phyloP scores from a whole-genome alignment of 176 grass and related monocot species.

The Areca catechu region DNA sequence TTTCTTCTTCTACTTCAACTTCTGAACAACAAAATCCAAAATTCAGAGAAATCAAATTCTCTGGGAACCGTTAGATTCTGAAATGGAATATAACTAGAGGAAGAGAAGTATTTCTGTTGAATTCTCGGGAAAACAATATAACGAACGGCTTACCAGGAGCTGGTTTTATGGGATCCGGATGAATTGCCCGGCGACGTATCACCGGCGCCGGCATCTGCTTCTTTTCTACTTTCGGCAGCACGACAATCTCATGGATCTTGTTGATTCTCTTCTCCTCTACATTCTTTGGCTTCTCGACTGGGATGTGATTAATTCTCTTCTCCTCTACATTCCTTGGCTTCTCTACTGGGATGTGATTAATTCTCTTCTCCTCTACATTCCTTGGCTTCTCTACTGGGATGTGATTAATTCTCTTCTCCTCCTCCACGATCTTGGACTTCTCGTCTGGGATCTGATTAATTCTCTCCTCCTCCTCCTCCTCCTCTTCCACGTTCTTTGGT shows the following conservation, averaged over 20 bases:
- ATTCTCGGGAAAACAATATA: no score
- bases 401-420: conserved; percentile 16
- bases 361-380: conserved; percentile 31
- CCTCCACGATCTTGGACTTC: background rate
- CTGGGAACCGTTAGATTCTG: no score
- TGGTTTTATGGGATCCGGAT: conserved; percentile 26
- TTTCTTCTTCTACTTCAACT: conserved; percentile 58
- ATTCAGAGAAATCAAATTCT: background rate
- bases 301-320: conserved; percentile 11
- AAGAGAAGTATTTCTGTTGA: no score
- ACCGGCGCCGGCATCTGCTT: conserved; percentile 2
- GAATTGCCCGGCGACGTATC: conserved; percentile 15
- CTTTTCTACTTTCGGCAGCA: conserved; percentile 7
- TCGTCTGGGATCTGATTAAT: background rate
- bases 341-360: background rate
- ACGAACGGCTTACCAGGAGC: conserved; percentile 26
- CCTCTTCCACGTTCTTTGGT: conserved; percentile 20
- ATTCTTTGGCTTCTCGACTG: background rate
- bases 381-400: no score
- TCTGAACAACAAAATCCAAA: conserved; percentile 3
- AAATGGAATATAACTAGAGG: no score
- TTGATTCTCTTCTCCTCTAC: conserved; percentile 10
- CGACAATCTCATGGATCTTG: conserved; percentile 17
- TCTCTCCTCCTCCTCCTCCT: conserved; percentile 30
- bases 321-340: conserved; percentile 27